Conservation (phyloP, 208 protist species). For the Leptomonas seymouri region DNA sequence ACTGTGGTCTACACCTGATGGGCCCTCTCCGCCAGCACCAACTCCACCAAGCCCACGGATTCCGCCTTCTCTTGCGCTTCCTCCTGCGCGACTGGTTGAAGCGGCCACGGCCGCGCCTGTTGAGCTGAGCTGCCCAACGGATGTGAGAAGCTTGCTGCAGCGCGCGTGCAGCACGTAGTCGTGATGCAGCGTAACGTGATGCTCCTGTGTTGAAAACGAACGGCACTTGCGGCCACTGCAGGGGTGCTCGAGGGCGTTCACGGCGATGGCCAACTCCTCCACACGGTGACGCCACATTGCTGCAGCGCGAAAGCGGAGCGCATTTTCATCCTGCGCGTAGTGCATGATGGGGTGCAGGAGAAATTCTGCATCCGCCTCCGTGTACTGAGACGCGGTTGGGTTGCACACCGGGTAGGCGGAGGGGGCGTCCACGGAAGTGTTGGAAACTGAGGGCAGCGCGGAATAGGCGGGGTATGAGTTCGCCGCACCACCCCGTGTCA, state of each 20-base stretch:
- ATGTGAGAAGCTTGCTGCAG: constrained; percentile 3
- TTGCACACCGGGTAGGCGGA: not conserved
- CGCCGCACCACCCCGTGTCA: not conserved
- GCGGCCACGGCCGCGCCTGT: not conserved
- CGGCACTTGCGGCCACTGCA: not conserved
- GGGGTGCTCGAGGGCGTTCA: constrained; percentile 2
- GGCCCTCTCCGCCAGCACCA: not conserved
- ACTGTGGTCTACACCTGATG: not conserved
- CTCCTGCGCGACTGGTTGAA: too few species aligned
- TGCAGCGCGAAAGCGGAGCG: constrained; percentile 12
- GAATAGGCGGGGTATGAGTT: not conserved
- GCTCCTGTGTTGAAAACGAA: not conserved
- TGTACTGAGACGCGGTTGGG: constrained; percentile 17
- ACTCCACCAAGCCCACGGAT: too few species aligned
- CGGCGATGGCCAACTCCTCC: constrained; percentile 13
- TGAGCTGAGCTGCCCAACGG: not conserved
- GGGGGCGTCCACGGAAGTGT: not conserved
- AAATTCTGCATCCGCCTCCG: constrained; percentile 30
- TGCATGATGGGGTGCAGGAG: constrained; percentile 31
- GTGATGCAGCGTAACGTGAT: constrained; percentile 3
- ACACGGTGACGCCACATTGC: constrained; percentile 12
- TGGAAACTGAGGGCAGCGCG: not conserved
- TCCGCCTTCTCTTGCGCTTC: too few species aligned
- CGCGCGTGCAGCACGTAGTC: constrained; percentile 16
- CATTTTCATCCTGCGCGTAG: constrained; percentile 26